phyloP scores from a whole-genome alignment of 495 filamentous ascomycete genomes.

The Penicillium egyptiacum region DNA sequence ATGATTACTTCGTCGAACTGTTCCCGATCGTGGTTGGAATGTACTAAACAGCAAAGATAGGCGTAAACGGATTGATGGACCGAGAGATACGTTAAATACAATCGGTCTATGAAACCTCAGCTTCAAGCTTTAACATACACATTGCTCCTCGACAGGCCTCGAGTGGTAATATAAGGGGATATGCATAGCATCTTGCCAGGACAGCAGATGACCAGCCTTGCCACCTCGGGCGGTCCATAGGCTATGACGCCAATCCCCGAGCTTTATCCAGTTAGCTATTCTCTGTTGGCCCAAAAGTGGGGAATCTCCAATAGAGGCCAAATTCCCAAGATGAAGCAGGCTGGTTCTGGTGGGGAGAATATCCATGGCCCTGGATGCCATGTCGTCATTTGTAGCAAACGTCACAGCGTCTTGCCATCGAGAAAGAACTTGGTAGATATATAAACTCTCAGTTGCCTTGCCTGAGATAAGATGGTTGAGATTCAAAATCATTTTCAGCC shows the following conservation, averaged over 20 bases:
- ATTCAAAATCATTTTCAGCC: background rate
- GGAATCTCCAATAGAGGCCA: too few species aligned
- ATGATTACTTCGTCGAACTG: background rate
- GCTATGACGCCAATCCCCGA: slow-evolving; percentile 3
- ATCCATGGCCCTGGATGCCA: slow-evolving; percentile 13
- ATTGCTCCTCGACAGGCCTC: background rate
- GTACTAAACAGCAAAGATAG: background rate
- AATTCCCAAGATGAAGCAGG: slow-evolving; percentile 1
- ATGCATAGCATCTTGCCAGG: background rate
- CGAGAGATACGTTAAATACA: background rate
- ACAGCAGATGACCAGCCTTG: background rate
- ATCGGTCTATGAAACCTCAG: slow-evolving; percentile 11
- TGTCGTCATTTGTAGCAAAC: slow-evolving; percentile 26
- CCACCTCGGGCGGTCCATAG: background rate
- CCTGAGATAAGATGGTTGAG: background rate
- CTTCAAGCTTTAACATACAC: background rate
- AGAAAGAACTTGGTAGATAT: background rate
- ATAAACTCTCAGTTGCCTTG: slow-evolving; percentile 7
- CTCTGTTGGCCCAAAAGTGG: background rate
- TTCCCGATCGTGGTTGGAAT: background rate
- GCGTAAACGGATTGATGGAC: background rate
- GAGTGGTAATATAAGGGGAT: background rate
- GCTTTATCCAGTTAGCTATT: background rate
- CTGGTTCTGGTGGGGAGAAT: slow-evolving; percentile 14
- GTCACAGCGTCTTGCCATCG: slow-evolving; percentile 14